Base-by-base conservation (phyloP, 768 basidiomycete genomes). In the Phaffia australis region DNA sequence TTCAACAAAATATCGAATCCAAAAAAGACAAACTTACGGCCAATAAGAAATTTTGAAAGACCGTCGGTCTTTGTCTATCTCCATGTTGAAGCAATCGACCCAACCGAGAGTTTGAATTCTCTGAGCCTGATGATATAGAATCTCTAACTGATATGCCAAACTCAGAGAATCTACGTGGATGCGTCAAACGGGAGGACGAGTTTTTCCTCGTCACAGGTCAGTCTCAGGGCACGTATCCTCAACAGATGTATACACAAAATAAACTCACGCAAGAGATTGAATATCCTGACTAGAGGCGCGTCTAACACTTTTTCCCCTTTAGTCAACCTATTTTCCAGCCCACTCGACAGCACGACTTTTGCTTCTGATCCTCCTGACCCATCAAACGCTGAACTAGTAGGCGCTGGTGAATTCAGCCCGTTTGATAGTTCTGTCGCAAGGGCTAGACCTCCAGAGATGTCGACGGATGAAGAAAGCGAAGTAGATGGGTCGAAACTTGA, bases 81-180 rank as follows among this genome's bases (percentile, higher is more conserved):
- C 82, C 18, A 92, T 82, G 4, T 80, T 80, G 42, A 95, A 75
- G 72, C 83, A 85, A 16, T 89, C 83, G 0, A 82, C 84, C 89
- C 89, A 92, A n/a, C 89, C 89, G 3, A 90, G 79, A n/a, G 83
- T 83, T 57, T 87, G 81, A 81, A 91, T 83, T 30, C 88, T 81
- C 73, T 84, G 78, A 1, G 75, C 76, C 56, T 76, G 74, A 0
- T 65, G 52, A 49, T 72, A 71, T 0, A 97, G 76, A 69, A 91
- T 87, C 76, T 92, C 93, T 19, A 97, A 81, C 72, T 94, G 92
- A 76, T 95, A 95, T 1, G 88, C 86, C 66, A 95, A 76, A 1
- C 89, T 88, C 83, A 92, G 88, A 80, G 89, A 87, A 74, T 92
- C 90, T 93, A 69, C 7, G 19, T 32, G 7, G 32, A 35, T 18